phyloP scores from a whole-genome alignment of 768 basidiomycete species.

The Tricholomella constricta region DNA sequence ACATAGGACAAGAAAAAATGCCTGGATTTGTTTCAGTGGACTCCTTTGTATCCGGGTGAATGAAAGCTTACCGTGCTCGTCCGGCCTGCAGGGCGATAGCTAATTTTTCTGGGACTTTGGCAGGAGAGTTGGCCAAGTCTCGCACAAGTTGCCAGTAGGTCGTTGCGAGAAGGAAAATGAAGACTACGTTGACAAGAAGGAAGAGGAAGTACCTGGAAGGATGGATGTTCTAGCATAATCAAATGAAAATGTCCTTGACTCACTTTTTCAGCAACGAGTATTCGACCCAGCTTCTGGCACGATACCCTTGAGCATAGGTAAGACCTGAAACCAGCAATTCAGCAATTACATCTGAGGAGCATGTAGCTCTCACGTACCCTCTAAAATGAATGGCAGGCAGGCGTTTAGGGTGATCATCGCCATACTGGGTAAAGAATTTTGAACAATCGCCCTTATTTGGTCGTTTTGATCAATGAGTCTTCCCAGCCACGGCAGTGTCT shows the following conservation, averaged over 20 bases:
- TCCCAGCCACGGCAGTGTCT: constrained; percentile 85
- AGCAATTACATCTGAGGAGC: not conserved
- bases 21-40: constrained; percentile 30
- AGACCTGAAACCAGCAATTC: constrained; percentile 42
- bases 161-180: constrained; percentile 89
- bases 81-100: constrained; percentile 81
- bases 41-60: constrained; percentile 15
- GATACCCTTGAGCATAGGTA: constrained; percentile 89
- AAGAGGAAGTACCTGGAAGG: constrained; percentile 85
- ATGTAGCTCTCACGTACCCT: constrained; percentile 51
- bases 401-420: constrained; percentile 92
- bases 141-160: constrained; percentile 91
- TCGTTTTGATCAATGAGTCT: constrained; percentile 80
- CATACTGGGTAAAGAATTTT: constrained; percentile 91
- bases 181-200: constrained; percentile 88
- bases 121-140: constrained; percentile 91
- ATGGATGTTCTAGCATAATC: constrained; percentile 10
- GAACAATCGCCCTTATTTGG: constrained; percentile 82
- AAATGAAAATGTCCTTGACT: constrained; percentile 20
- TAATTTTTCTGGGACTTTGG: constrained; percentile 91
- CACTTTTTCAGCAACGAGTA: constrained; percentile 92
- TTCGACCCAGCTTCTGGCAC: constrained; percentile 90
- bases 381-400: constrained; percentile 82
- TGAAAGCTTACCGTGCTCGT: constrained; percentile 56
- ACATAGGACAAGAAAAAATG: constrained; percentile 88